These are phyloP conservation scores for Posidonia australis DNA, from an alignment of 106 monocot genomes.

Conservation along the genomic window DNA sequence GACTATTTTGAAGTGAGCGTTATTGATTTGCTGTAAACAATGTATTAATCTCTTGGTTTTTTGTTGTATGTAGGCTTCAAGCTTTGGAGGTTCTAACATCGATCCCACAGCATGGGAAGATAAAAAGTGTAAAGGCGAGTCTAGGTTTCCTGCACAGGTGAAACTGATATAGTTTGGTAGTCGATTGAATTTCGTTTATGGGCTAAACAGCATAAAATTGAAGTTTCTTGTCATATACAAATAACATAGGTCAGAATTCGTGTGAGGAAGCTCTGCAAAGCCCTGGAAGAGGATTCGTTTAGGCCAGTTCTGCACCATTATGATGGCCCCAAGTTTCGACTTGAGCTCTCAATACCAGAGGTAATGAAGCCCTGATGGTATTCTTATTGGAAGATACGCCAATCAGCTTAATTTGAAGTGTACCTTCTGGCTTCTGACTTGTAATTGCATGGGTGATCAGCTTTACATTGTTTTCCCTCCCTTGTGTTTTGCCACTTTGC, in stretches of 20 bases:
- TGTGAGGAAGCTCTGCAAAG: conserved; percentile 62
- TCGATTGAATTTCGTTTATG: not conserved
- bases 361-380: conserved; percentile 13
- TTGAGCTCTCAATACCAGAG: conserved; percentile 92
- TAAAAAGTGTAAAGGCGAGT: conserved; percentile 83
- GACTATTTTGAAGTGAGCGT: too few relatives aligned
- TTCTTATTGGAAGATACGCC: not conserved
- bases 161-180: not conserved
- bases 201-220: not conserved
- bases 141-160: conserved; percentile 86
- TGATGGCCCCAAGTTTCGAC: conserved; percentile 91
- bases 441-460: not conserved
- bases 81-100: conserved; percentile 87
- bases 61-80: conserved; percentile 40
- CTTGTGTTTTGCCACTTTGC: not conserved
- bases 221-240: not conserved
- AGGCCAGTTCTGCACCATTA: conserved; percentile 94
- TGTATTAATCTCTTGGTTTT: not conserved
- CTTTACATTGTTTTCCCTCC: not conserved
- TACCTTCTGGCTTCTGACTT: not conserved
- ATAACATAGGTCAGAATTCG: conserved; percentile 61
- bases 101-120: conserved; percentile 94
- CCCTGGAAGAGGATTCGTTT: conserved; percentile 84
- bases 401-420: not conserved
- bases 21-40: not conserved